Base-by-base conservation (phyloP, 1,284 basidiomycete genomes). In the Chondrostereum purpureum region DNA sequence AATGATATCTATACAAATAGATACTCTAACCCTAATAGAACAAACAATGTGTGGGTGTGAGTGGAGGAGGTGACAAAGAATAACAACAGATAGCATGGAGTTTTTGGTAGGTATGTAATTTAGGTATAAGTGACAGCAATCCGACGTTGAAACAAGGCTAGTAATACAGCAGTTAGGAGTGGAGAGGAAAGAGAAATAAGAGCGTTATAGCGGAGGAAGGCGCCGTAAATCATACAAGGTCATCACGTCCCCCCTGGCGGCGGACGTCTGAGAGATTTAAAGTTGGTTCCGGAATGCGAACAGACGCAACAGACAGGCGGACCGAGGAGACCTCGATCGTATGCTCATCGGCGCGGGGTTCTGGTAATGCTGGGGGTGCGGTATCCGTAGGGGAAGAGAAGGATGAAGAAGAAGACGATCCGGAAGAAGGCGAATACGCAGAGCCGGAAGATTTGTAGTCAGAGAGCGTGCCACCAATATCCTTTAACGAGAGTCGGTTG, bases 381-480 rank as follows among this genome's bases (percentile, higher is more conserved):
- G 27, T 31, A n/a, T 31, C n/a, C 8, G 27, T 31, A 31, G 27
- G 27, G n/a, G 27, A 31, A 8, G 27, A 31, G 39, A 41, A 2
- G 13, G 21, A n/a, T n/a, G 18, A 18, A 39, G 18, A 18, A 13
- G 20, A 8, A 21, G 37, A 31, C 18, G 18, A 36, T 36, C 45
- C 17, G 17, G 22, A 8, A 16, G 39, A 20, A 18, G 45, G 42
- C 22, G 35, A 6, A 62, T 60, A 11, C 58, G 56, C 20, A 54
- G 39, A n/a, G 61, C 55, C 1, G 64, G 60, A 5, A n/a, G 17
- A 12, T 13, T n/a, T 24, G 39, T 70, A 67, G 3, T 63, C 59
- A 8, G 8, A n/a, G 33, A 72, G 58, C 1, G 64, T 58, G 22
- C 67, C 68, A 18, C 63, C 63, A 22, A 67, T 60, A 47, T 70